Conservation (phyloP, 148 eudicot genomes). For the Camellia granthamiana region DNA sequence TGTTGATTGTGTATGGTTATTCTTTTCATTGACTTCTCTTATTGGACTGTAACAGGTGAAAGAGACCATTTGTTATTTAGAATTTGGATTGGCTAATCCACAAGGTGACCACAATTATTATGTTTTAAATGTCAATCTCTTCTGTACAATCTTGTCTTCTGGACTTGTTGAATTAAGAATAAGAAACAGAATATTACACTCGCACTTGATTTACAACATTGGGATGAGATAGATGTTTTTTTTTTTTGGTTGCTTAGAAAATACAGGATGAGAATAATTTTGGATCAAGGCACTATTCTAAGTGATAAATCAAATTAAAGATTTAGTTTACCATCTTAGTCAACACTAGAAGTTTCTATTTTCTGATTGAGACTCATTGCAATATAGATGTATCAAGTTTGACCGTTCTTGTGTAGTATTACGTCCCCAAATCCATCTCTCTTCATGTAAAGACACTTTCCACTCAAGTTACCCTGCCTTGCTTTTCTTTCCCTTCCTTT, state of each 20-base stretch:
- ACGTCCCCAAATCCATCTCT: no score
- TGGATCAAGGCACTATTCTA: no score
- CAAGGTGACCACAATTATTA: conserved; percentile 48
- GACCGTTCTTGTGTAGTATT: no score
- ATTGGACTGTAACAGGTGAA: conserved; percentile 48
- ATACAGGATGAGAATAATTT: background rate
- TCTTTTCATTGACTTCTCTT: background rate
- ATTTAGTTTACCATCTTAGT: no score
- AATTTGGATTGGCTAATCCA: conserved; percentile 39
- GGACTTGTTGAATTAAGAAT: background rate
- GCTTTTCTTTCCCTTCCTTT: background rate
- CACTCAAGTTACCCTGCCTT: background rate
- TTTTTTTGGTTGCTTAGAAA: background rate
- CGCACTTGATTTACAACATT: background rate
- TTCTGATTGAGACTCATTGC: no score
- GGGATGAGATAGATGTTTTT: background rate
- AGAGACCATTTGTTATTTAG: conserved; percentile 58
- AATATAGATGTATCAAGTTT: no score
- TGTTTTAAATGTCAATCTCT: background rate
- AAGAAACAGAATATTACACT: background rate
- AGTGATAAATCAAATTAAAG: no score
- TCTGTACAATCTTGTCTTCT: background rate
- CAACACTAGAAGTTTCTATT: no score
- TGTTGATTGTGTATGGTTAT: background rate
- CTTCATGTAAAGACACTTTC: background rate